Conservation (phyloP, 1,284 basidiomycete genomes). For the Boletellus dicymbophilus region DNA sequence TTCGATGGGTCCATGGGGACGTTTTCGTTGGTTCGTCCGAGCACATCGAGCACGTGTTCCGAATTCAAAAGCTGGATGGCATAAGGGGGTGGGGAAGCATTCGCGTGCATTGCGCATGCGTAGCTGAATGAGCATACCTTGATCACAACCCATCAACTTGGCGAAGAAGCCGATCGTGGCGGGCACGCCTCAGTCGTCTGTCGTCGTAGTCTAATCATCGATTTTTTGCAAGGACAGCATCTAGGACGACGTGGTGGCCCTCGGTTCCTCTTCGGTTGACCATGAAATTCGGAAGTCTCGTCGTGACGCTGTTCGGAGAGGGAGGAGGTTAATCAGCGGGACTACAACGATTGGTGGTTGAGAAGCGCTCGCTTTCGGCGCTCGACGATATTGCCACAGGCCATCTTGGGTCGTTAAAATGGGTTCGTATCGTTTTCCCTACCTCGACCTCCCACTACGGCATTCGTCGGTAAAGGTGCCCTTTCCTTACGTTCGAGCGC, state of each 20-base stretch:
- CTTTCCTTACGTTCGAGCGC: too few relatives aligned
- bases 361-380: conserved; percentile 14
- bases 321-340: too few relatives aligned
- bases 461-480: background rate
- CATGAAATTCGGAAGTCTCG: too few relatives aligned
- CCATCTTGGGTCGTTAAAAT: conserved; percentile 21
- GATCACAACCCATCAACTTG: conserved; percentile 11
- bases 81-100: too few relatives aligned
- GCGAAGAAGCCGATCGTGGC: conserved; percentile 20
- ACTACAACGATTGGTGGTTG: too few relatives aligned
- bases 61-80: too few relatives aligned
- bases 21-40: conserved; percentile 8
- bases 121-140: too few relatives aligned
- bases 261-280: conserved; percentile 14
- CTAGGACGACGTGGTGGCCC: conserved; percentile 2
- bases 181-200: conserved; percentile 15
- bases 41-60: conserved; percentile 2
- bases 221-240: background rate
- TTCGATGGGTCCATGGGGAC: background rate
- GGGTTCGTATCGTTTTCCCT: conserved; percentile 20
- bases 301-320: too few relatives aligned
- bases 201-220: conserved; percentile 19
- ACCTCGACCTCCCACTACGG: conserved; percentile 22
- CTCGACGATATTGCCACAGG: conserved; percentile 27
- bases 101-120: too few relatives aligned